Conservation (phyloP, 805 yeast genomes). For the Cyberlindnera saturnus region DNA sequence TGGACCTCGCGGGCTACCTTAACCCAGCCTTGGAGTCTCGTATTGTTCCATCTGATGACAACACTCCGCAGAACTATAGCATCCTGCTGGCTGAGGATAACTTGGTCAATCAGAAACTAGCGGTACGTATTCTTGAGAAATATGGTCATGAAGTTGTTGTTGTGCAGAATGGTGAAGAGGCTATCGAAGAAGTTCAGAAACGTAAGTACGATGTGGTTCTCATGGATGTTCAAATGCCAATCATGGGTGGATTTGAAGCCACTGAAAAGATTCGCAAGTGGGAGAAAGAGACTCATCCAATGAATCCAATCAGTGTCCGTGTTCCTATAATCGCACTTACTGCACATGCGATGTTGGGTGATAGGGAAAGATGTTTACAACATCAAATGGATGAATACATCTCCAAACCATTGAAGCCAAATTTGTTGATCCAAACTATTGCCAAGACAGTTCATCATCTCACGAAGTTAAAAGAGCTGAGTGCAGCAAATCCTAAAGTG, state of each 20-base stretch:
- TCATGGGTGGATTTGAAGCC: slow-evolving; percentile 92
- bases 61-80: slow-evolving; percentile 68
- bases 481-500: slow-evolving; percentile 14
- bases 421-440: slow-evolving; percentile 74
- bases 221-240: slow-evolving; percentile 94
- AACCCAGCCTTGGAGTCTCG: slow-evolving; percentile 83
- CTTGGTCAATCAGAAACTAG: slow-evolving; percentile 79
- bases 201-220: slow-evolving; percentile 71
- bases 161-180: slow-evolving; percentile 80
- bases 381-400: slow-evolving; percentile 91
- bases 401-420: slow-evolving; percentile 82
- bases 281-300: slow-evolving; percentile 74
- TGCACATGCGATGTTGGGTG: slow-evolving; percentile 93
- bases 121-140: slow-evolving; percentile 78
- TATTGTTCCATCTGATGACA: slow-evolving; percentile 72
- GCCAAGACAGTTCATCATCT: slow-evolving; percentile 73
- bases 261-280: slow-evolving; percentile 81
- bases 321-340: slow-evolving; percentile 87
- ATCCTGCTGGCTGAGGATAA: slow-evolving; percentile 83
- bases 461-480: slow-evolving; percentile 47
- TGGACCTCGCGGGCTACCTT: slow-evolving; percentile 76
- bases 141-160: slow-evolving; percentile 80
- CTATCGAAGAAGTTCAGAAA: slow-evolving; percentile 65
- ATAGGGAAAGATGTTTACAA: slow-evolving; percentile 75
- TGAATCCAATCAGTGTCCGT: slow-evolving; percentile 59